A percentile compares a stretch with the other conserved stretches of the same genome.
These are phyloP conservation scores for Suillus hirtellus DNA, from an alignment of 768 basidiomycete genomes.

Conservation along the genomic window DNA sequence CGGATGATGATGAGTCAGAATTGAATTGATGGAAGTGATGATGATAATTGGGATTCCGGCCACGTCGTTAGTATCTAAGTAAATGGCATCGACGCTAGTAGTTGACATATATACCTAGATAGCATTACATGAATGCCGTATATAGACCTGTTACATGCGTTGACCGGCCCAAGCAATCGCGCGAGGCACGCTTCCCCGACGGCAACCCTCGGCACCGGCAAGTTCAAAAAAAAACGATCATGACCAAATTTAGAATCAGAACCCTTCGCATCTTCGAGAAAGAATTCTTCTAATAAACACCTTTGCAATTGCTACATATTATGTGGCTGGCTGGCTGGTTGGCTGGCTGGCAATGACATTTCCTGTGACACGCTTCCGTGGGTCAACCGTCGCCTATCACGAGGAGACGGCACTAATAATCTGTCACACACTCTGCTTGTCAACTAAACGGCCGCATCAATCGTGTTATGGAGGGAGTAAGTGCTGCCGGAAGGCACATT, in stretches of 20 bases:
- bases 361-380: no score
- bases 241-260: conserved; percentile 37
- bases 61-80: conserved; percentile 38
- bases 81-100: conserved; percentile 10
- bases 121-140: conserved; percentile 37
- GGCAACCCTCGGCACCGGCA: conserved; percentile 46
- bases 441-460: conserved; percentile 4
- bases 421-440: not conserved
- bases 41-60: conserved; percentile 16
- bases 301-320: no score
- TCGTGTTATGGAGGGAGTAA: not conserved
- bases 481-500: conserved; percentile 9
- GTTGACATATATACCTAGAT: conserved; percentile 16
- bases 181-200: conserved; percentile 32
- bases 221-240: conserved; percentile 38
- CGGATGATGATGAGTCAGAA: conserved; percentile 21
- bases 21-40: conserved; percentile 25
- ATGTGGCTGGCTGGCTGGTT: no score
- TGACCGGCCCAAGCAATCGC: conserved; percentile 40
- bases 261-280: conserved; percentile 28
- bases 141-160: conserved; percentile 44
- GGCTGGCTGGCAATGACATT: no score
- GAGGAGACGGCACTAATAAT: not conserved
- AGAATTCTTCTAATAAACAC: conserved; percentile 5
- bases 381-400: not conserved